A percentile compares a stretch with the other conserved stretches of the same genome.
phyloP scores from a whole-genome alignment of 768 basidiomycete species.

The Boletus reticuloceps region DNA sequence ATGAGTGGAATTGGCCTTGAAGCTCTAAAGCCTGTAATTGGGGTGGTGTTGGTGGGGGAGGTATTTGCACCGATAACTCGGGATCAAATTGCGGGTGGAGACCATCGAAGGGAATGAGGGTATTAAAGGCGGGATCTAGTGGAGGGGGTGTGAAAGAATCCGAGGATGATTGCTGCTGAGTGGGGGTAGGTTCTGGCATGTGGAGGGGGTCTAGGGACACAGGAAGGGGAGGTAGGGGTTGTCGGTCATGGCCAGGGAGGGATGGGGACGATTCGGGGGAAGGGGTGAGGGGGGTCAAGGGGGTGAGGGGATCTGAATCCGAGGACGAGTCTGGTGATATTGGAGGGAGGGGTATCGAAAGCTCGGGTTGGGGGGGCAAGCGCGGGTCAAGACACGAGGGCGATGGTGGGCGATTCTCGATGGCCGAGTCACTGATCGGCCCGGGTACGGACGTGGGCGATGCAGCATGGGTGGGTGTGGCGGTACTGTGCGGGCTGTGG shows the following conservation, averaged over 20 bases:
- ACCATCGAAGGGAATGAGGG: constrained; percentile 28
- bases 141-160: constrained; percentile 5
- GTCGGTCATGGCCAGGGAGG: constrained; percentile 27
- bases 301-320: constrained; percentile 15
- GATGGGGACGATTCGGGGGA: constrained; percentile 21
- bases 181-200: background rate
- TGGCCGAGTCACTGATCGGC: background rate
- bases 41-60: constrained; percentile 5
- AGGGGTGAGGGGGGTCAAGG: constrained; percentile 22
- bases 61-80: constrained; percentile 18
- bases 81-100: constrained; percentile 19
- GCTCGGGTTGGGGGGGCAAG: background rate
- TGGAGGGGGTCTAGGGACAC: background rate
- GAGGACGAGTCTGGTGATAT: background rate
- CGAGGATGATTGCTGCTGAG: background rate
- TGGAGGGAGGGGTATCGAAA: constrained; percentile 1
- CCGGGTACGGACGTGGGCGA: constrained; percentile 3
- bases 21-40: constrained; percentile 22
- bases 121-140: constrained; percentile 23
- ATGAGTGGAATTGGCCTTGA: constrained; percentile 24
- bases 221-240: constrained; percentile 4
- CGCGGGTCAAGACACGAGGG: background rate
- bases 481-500: constrained; percentile 1
- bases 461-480: background rate
- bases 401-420: background rate